Percentiles rank a stretch among this genome's conserved stretches.
Conservation (phyloP, 805 yeast genomes). For the Kazachstania taianensis region DNA sequence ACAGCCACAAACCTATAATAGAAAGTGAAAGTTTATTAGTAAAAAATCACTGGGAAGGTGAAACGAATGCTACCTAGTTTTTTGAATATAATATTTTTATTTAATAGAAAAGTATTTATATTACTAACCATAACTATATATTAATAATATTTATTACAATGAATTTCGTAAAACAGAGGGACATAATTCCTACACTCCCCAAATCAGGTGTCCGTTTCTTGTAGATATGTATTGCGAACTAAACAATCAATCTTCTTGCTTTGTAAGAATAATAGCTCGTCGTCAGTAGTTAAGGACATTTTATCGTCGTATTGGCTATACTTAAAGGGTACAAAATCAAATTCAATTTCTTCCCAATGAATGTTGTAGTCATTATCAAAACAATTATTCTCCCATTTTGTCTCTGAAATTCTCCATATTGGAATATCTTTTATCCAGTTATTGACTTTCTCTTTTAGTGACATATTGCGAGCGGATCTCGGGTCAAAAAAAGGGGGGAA, state of each 20-base stretch:
- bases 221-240: conserved; percentile 12
- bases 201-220: too few species aligned
- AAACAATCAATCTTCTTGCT: conserved; percentile 16
- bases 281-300: conserved; percentile 10
- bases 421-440: conserved; percentile 58
- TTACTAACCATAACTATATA: too few species aligned
- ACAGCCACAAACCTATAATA: too few species aligned
- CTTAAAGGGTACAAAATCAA: conserved; percentile 11
- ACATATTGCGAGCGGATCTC: conserved; percentile 52
- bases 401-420: conserved; percentile 19
- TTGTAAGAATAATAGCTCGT: conserved; percentile 19
- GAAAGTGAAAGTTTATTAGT: too few species aligned
- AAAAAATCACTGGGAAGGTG: too few species aligned
- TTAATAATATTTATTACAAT: too few species aligned
- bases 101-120: too few species aligned
- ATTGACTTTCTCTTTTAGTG: conserved; percentile 52
- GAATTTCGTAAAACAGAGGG: too few species aligned
- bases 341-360: conserved; percentile 29
- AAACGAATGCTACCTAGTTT: too few species aligned
- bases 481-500: conserved; percentile 52
- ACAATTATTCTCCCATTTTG: conserved; percentile 15
- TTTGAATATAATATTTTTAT: too few species aligned
- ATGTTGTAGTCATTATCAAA: conserved; percentile 17
- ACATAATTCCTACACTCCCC: too few species aligned
- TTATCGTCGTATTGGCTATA: neutral